A percentile compares a stretch with the other conserved stretches of the same genome.
These are phyloP conservation scores for Avena sativa DNA, from an alignment of 176 grass and related monocot species.

Conservation along the genomic window DNA sequence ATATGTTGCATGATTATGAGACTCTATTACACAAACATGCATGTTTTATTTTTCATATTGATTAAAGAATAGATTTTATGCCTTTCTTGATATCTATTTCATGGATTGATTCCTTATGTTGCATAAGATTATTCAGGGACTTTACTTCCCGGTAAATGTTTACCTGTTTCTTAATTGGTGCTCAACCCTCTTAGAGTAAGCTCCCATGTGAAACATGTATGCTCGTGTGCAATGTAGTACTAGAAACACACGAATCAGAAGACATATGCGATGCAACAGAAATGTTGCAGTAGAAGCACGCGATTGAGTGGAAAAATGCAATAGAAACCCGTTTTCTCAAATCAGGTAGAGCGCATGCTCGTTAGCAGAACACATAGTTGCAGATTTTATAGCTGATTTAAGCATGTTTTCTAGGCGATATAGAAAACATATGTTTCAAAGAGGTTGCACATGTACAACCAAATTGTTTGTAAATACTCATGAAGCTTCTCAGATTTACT, in stretches of 20 bases:
- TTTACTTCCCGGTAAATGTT: neutral
- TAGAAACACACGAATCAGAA: no score
- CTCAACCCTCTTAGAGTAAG: neutral
- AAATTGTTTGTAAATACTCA: no score
- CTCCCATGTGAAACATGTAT: neutral
- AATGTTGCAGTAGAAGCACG: neutral
- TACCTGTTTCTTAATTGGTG: neutral
- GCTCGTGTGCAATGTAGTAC: neutral
- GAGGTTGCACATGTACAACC: no score
- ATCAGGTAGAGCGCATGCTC: neutral
- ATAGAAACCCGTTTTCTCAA: neutral
- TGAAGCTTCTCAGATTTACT: no score
- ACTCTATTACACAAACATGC: neutral
- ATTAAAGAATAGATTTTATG: neutral
- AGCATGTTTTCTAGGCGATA: no score
- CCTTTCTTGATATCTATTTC: neutral
- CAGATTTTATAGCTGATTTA: no score
- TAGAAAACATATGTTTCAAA: no score
- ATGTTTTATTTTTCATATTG: neutral
- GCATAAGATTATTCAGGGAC: neutral
- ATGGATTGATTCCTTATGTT: neutral
- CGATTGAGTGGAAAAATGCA: neutral
- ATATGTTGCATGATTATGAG: neutral
- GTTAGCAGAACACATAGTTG: neutral
- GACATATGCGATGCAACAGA: no score